Evolutionary conservation across 768 basidiomycete genomes (phyloP).

Genomic region (Clitopilus hobsonii): DNA sequence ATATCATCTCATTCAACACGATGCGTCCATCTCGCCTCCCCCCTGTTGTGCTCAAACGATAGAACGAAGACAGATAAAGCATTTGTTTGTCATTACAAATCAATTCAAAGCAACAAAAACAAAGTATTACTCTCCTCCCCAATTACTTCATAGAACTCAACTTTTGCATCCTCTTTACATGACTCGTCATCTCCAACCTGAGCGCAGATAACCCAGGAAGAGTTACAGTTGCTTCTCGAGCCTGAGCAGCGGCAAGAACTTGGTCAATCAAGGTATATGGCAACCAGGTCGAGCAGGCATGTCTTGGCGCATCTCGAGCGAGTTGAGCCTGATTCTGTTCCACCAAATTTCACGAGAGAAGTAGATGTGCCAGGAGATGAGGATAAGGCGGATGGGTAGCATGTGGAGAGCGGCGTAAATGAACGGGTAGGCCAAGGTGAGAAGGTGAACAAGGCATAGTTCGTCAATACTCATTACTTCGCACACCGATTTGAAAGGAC

Average conservation of each 20-base stretch:
- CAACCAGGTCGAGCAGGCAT: constrained; percentile 66
- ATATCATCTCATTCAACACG: no score
- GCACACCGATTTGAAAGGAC: constrained; percentile 4
- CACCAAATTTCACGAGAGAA: not conserved
- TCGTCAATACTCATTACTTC: not conserved
- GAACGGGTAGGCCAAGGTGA: constrained; percentile 8
- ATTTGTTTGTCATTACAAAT: not conserved
- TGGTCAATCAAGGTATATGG: constrained; percentile 85
- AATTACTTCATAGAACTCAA: constrained; percentile 33
- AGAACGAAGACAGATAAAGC: no score
- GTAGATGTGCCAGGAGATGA: no score
- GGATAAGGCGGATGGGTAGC: no score
- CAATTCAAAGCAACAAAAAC: not conserved
- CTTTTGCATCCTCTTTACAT: constrained; percentile 68
- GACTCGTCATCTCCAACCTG: constrained; percentile 54
- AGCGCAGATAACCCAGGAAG: constrained; percentile 48
- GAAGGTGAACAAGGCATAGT: constrained; percentile 1
- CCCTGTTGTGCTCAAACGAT: no score
- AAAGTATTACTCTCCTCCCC: not conserved
- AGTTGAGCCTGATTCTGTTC: not conserved
- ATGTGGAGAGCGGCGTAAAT: not conserved
- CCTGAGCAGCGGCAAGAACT: constrained; percentile 61
- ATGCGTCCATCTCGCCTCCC: no score
- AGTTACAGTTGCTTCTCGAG: constrained; percentile 36
- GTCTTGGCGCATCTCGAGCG: constrained; percentile 45